Base-by-base conservation (phyloP, 2,329 filamentous ascomycete genomes). In the Fonsecaea multimorphosa region DNA sequence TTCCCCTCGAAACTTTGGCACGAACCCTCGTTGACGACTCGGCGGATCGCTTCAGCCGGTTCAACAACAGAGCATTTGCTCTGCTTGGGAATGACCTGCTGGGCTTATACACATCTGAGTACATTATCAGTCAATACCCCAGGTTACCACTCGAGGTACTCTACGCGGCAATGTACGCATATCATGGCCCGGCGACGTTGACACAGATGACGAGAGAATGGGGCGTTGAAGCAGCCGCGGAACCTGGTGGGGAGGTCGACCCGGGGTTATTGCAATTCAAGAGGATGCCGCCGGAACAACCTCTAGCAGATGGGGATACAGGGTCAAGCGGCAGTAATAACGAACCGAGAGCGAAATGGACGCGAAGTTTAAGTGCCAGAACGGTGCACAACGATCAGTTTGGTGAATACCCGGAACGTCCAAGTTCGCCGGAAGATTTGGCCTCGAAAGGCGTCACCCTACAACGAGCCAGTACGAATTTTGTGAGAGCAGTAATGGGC, bases 161-260 rank as follows among this genome's bases (percentile, higher is more conserved):
- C 59, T 96, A 92, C 79, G 88, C 93, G 60, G 90, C 92, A 34
- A 89, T 96, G 82, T 89, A 90, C 74, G 93, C 91, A 54, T 98
- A 92, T 76, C 85, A 89, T 54, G 95, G 95, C 3, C 85, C 87
- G 5, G 86, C 88, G 71, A 88, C 93, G 0, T 84, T 98, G 54
- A 82, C 89, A 58, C 83, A 88, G 22, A 85, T 98, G 70, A 87
- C 91, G 16, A 83, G 85, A 68, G 91, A 95, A 80, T 99, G 95
- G 95, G 95, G 95, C 79, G 88, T 98, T 16, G 94, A 98, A 77
- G 81, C 84, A 51, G 94, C 92, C n/a, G 91, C 91, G 11, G 89
- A 88, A 22, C 95, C 95, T 0, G 95, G 94, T 58, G 87, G 87
- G 65, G 94, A 98, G 80, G 93, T 98, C 63, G 95, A 99, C 76